Evolutionary conservation across 495 filamentous ascomycete species (phyloP).

Genomic region (Xylaria venustula): DNA sequence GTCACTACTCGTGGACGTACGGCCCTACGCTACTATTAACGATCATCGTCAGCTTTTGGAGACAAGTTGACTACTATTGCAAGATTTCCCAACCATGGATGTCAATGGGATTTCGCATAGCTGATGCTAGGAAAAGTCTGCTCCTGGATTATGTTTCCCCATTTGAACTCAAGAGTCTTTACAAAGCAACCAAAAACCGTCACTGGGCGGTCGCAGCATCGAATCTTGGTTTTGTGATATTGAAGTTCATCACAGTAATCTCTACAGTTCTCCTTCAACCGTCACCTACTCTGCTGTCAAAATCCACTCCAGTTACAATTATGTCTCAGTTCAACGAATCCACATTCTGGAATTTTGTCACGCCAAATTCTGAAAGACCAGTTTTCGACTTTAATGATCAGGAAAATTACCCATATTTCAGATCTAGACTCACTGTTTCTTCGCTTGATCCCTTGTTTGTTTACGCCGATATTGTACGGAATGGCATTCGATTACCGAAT

Average conservation of each 20-base stretch:
- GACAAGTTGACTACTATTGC: conserved; percentile 29
- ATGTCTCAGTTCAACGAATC: too few species aligned
- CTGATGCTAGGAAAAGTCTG: conserved; percentile 14
- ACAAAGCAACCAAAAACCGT: background rate
- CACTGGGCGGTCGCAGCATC: background rate
- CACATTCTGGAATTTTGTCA: too few species aligned
- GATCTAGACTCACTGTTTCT: too few species aligned
- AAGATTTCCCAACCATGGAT: conserved; percentile 31
- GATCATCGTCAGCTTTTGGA: conserved; percentile 25
- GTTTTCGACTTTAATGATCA: too few species aligned
- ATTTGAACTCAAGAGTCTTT: background rate
- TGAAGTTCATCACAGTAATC: too few species aligned
- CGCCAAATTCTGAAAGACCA: too few species aligned
- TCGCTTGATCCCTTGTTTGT: too few species aligned
- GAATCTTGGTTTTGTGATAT: background rate
- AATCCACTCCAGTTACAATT: too few species aligned
- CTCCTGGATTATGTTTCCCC: conserved; percentile 24
- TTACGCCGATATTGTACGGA: too few species aligned
- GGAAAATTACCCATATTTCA: too few species aligned
- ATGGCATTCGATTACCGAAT: background rate
- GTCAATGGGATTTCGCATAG: conserved; percentile 10
- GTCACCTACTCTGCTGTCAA: too few species aligned
- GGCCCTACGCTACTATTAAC: conserved; percentile 26
- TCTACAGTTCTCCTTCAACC: too few species aligned
- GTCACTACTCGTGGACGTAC: conserved; percentile 32